Evolutionary conservation across 2,329 filamentous ascomycete species (phyloP).

Genomic region (Talaromyces sp.): DNA sequence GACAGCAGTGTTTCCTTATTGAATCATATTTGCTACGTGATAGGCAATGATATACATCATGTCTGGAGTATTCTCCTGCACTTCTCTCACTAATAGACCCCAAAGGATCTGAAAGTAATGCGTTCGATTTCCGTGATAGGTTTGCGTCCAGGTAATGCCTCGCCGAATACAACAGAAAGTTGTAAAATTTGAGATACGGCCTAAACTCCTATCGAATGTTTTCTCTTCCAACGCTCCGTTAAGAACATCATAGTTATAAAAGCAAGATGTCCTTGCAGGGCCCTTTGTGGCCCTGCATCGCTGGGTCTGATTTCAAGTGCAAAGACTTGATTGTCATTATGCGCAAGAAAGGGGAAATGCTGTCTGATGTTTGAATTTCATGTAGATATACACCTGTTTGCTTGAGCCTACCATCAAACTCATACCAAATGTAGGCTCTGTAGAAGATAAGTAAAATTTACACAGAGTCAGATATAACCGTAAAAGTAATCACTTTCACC

Average conservation of each 20-base stretch:
- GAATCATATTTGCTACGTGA: not conserved
- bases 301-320: constrained; percentile 46
- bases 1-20: not conserved
- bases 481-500: not conserved
- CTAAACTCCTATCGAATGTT: constrained; percentile 23
- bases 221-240: constrained; percentile 80
- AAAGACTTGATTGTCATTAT: not conserved
- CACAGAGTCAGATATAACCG: not conserved
- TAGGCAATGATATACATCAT: constrained; percentile 19
- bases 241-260: constrained; percentile 62
- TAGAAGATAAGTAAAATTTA: not conserved
- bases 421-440: constrained; percentile 2
- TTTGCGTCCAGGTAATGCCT: constrained; percentile 7
- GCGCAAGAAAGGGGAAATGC: not conserved
- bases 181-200: constrained; percentile 21
- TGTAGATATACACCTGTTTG: constrained; percentile 1
- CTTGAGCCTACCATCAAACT: constrained; percentile 3
- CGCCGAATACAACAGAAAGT: constrained; percentile 16
- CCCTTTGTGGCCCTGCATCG: constrained; percentile 67
- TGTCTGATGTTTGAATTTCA: not conserved
- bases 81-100: constrained; percentile 30
- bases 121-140: constrained; percentile 33
- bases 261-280: constrained; percentile 66
- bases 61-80: constrained; percentile 42
- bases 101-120: constrained; percentile 32